Base-by-base conservation (phyloP, 192 early-diverging fungal species). In the Backusella sp. region DNA sequence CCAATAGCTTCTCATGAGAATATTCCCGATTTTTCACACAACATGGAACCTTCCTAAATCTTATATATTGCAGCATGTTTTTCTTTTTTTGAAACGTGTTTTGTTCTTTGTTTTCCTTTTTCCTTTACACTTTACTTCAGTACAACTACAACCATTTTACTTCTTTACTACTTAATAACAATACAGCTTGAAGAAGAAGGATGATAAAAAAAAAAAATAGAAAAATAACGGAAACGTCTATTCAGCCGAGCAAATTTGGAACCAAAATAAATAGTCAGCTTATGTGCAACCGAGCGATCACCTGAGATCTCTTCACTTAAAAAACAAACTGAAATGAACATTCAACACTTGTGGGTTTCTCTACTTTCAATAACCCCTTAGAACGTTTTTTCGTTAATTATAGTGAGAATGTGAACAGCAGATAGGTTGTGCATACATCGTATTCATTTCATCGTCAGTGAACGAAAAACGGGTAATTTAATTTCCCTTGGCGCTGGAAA, bases 61-160 rank as follows among this genome's bases (percentile, higher is more conserved):
- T 68, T 68, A 68, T 68, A 68, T 68, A 68, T 68, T 41, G 39
- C 37, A 36, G 0, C 68, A 39, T 36, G n/a, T 68, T 68, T 68
- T 62, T 28, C 26, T 28, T 59, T 59, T n/a, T 59, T 59, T 59
- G n/a, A 59, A 26, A 59, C 23, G 52, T 59, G 53, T n/a, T 53
- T 19, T 53, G 7, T 59, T 59, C 26, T 28, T 5, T 56, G 19
- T 56, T 23, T 56, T 56, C 21, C 8, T 21, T 23, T 39, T 56
- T 26, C n/a, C 21, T 23, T 56, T 19, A 26, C 53, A 3, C 19
- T 56, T 56, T 6, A 53, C 53, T 56, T 56, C 2, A 23, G 0
- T 23, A 4, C 21, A 23, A 53, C n/a, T 6, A 56, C 21, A 21
- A 56, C 21, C 19, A 56, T 23, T 32, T 32, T 56, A 44, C 21